Evolutionary conservation across 2,329 filamentous ascomycete genomes (phyloP).

Genomic region (Epichloe amarillans): DNA sequence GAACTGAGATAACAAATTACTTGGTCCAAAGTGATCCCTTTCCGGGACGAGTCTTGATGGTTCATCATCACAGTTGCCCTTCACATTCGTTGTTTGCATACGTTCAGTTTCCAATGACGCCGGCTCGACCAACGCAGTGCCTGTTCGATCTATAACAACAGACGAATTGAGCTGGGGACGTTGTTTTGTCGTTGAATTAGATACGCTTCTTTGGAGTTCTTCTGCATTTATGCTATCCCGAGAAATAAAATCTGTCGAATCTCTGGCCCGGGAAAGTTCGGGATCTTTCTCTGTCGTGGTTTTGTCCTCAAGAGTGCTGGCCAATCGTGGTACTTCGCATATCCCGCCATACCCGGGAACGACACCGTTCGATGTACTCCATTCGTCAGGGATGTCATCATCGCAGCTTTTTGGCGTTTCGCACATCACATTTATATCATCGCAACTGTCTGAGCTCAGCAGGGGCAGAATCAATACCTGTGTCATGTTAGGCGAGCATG

Average conservation of each 20-base stretch:
- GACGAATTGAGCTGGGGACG: not conserved
- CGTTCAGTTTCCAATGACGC: not conserved
- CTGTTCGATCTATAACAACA: not conserved
- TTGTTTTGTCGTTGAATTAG: not conserved
- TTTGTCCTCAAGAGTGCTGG: not conserved
- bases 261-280: not conserved
- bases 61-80: not conserved
- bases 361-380: not conserved
- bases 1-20: slow-evolving; percentile 2
- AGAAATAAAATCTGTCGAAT: not conserved
- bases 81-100: not conserved
- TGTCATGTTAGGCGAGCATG: not conserved
- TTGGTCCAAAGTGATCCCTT: not conserved
- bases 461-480: not conserved
- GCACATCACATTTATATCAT: not conserved
- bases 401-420: not conserved
- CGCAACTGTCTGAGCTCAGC: not conserved
- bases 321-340: not conserved
- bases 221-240: not conserved
- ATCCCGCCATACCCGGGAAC: not conserved
- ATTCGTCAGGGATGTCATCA: not conserved
- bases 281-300: not conserved
- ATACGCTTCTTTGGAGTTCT: not conserved
- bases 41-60: not conserved
- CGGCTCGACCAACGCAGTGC: not conserved